Conservation (phyloP, 2,329 filamentous ascomycete species). For the Ceratocystiopsis minuta region DNA sequence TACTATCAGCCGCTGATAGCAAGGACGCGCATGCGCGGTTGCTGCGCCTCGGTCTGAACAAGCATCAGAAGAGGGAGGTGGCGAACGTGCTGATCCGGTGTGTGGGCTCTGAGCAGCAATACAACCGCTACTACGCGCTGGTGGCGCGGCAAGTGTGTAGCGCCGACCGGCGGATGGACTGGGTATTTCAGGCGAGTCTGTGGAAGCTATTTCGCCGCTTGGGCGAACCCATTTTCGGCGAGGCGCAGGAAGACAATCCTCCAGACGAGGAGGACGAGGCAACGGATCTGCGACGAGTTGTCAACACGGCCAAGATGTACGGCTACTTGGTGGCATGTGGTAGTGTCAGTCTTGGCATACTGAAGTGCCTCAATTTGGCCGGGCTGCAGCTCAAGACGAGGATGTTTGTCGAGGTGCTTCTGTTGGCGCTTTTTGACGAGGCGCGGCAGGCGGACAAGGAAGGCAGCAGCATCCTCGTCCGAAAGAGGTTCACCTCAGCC, state of each 20-base stretch:
- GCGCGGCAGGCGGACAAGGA: slow-evolving; percentile 27
- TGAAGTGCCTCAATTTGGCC: slow-evolving; percentile 60
- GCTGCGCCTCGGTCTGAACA: slow-evolving; percentile 68
- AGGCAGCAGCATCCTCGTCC: slow-evolving; percentile 21
- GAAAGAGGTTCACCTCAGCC: slow-evolving; percentile 47
- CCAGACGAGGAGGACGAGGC: slow-evolving; percentile 25
- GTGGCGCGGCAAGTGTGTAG: slow-evolving; percentile 63
- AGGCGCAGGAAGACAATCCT: slow-evolving; percentile 36
- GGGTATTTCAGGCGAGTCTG: slow-evolving; percentile 72
- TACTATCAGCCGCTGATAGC: slow-evolving; percentile 71
- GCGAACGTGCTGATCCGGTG: slow-evolving; percentile 78
- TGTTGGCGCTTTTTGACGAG: slow-evolving; percentile 58
- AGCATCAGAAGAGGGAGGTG: slow-evolving; percentile 70
- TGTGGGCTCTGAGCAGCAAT: slow-evolving; percentile 60
- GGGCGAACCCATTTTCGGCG: slow-evolving; percentile 61
- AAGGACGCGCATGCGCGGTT: slow-evolving; percentile 70
- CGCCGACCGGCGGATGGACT: slow-evolving; percentile 50
- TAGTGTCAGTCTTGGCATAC: slow-evolving; percentile 26
- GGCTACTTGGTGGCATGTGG: slow-evolving; percentile 30
- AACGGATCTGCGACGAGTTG: slow-evolving; percentile 30
- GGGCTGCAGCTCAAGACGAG: slow-evolving; percentile 60
- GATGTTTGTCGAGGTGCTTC: slow-evolving; percentile 61
- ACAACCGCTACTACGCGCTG: slow-evolving; percentile 87
- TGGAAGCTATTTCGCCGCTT: slow-evolving; percentile 75
- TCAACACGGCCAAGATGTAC: slow-evolving; percentile 36